Percentiles rank a stretch among this genome's conserved stretches.
These are phyloP conservation scores for Nicotiana sylvestris DNA, from an alignment of 257 asterid species.

Conservation along the genomic window DNA sequence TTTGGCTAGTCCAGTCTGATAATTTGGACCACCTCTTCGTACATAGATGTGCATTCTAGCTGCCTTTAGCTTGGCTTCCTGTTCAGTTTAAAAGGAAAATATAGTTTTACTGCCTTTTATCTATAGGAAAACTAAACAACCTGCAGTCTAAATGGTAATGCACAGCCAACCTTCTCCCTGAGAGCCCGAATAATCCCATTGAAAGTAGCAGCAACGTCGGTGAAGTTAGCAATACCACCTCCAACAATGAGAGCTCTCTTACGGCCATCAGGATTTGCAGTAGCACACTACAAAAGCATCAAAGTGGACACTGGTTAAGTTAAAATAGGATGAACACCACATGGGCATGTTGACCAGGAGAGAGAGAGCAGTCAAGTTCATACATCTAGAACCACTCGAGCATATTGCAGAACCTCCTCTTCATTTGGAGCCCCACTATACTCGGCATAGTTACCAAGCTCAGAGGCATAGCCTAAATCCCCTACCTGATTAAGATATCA, in stretches of 20 bases:
- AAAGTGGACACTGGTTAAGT: slow-evolving; percentile 8
- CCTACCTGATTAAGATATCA: slow-evolving; percentile 49
- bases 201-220: slow-evolving; percentile 92
- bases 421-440: slow-evolving; percentile 98
- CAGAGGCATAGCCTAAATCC: slow-evolving; percentile 87
- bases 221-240: slow-evolving; percentile 91
- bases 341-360: not conserved
- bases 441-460: slow-evolving; percentile 95
- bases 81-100: not conserved
- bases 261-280: slow-evolving; percentile 86
- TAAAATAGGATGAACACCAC: slow-evolving; percentile 9
- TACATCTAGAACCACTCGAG: slow-evolving; percentile 87
- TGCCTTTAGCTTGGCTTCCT: slow-evolving; percentile 78
- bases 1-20: slow-evolving; percentile 77
- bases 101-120: not conserved
- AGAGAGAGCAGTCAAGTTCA: slow-evolving; percentile 23
- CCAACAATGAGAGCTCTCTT: slow-evolving; percentile 89
- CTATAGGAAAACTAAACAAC: not conserved
- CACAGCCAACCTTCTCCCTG: slow-evolving; percentile 63
- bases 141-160: not conserved
- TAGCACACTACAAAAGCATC: slow-evolving; percentile 59
- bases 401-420: slow-evolving; percentile 91
- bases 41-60: slow-evolving; percentile 77
- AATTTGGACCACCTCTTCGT: slow-evolving; percentile 92
- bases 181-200: slow-evolving; percentile 86